These are phyloP conservation scores for Dictyostelium discoideum DNA, from an alignment of 78 protist species.

Conservation along the genomic window DNA sequence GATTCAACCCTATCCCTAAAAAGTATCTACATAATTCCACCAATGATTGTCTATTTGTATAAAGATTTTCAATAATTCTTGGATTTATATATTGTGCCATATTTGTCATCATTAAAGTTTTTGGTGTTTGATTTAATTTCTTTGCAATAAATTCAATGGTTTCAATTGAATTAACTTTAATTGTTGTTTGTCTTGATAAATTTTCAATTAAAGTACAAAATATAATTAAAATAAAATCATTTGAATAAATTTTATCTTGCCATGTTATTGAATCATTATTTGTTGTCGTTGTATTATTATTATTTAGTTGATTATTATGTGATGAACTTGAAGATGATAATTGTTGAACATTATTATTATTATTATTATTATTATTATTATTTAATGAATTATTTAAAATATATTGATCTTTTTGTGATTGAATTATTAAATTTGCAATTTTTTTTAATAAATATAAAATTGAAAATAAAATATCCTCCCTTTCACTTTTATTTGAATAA, in stretches of 20 bases:
- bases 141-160: background rate
- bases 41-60: background rate
- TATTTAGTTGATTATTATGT: background rate
- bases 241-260: background rate
- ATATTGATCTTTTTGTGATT: background rate
- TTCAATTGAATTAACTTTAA: background rate
- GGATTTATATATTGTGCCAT: slow-evolving; percentile 6
- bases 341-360: background rate
- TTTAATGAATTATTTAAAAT: background rate
- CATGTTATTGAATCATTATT: background rate
- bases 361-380: background rate
- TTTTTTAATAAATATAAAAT: slow-evolving; percentile 34
- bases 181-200: background rate
- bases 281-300: background rate
- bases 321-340: background rate
- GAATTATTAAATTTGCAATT: background rate
- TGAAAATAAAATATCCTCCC: background rate
- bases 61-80: slow-evolving; percentile 4
- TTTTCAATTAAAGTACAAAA: slow-evolving; percentile 33
- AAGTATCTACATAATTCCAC: background rate
- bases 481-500: background rate
- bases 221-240: slow-evolving; percentile 9
- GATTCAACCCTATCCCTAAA: background rate
- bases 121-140: background rate
- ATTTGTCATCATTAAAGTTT: background rate